A percentile compares a stretch with the other conserved stretches of the same genome.
phyloP scores from a whole-genome alignment of 176 grass and related monocot genomes.

The Eremochloa ophiuroides region DNA sequence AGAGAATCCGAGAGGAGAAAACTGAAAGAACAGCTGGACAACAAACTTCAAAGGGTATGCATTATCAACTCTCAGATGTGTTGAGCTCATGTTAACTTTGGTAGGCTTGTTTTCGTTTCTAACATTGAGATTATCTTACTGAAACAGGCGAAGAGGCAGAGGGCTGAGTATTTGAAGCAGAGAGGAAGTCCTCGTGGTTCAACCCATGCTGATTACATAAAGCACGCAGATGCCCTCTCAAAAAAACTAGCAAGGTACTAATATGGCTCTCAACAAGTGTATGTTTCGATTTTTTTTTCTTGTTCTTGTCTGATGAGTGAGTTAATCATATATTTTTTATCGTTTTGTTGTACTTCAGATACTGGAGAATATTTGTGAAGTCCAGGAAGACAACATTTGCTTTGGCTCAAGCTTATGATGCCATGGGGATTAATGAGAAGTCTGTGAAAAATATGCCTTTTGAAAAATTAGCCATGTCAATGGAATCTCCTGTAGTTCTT shows the following conservation, averaged over 20 bases:
- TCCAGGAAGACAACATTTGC: constrained; percentile 61
- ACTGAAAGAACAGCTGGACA: constrained; percentile 87
- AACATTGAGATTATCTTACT: constrained; percentile 11
- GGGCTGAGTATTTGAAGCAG: constrained; percentile 87
- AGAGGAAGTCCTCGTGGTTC: constrained; percentile 64
- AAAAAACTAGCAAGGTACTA: constrained; percentile 73
- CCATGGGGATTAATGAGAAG: constrained; percentile 65
- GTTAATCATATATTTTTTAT: neutral
- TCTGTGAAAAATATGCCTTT: constrained; percentile 87
- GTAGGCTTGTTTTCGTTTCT: neutral
- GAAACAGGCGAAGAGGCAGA: constrained; percentile 67
- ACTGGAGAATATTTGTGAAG: constrained; percentile 88
- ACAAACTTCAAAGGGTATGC: constrained; percentile 79
- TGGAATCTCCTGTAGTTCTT: constrained; percentile 66
- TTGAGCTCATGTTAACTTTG: neutral
- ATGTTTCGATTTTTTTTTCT: constrained; percentile 3
- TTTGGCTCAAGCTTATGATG: constrained; percentile 65
- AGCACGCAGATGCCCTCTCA: constrained; percentile 69
- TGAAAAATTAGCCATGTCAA: constrained; percentile 74
- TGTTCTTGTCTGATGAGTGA: neutral
- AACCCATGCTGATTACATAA: constrained; percentile 48
- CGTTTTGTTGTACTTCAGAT: constrained; percentile 47
- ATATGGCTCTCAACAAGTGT: neutral
- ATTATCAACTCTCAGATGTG: neutral
- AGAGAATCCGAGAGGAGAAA: constrained; percentile 75